Conservation (phyloP, 805 yeast species). For the Lipomyces kockii region DNA sequence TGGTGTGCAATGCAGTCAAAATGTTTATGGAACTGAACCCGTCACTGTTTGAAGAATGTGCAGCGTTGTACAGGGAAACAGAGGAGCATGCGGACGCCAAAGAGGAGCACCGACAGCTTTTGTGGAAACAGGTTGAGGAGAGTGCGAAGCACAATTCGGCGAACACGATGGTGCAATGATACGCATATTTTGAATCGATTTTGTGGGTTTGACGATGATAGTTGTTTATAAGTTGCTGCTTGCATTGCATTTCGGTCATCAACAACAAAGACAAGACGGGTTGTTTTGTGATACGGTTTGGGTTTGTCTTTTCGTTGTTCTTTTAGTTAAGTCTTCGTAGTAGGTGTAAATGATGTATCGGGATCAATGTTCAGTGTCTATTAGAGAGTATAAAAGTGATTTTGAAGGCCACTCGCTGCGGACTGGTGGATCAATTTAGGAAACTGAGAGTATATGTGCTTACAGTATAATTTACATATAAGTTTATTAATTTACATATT, state of each 20-base stretch:
- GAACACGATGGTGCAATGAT: conserved; percentile 9
- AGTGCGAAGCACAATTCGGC: conserved; percentile 47
- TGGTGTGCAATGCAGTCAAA: conserved; percentile 89
- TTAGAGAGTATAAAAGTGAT: conserved; percentile 1
- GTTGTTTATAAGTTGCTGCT: background rate
- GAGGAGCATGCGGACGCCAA: conserved; percentile 40
- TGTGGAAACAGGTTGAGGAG: conserved; percentile 65
- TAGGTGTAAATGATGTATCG: background rate
- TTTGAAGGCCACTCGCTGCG: background rate
- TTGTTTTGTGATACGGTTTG: conserved; percentile 3
- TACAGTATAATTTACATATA: background rate
- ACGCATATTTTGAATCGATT: conserved; percentile 3
- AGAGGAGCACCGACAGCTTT: conserved; percentile 59
- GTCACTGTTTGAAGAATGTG: conserved; percentile 86
- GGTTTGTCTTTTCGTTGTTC: background rate
- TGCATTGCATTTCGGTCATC: conserved; percentile 2
- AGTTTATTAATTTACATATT: background rate
- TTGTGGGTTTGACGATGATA: background rate
- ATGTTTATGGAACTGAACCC: conserved; percentile 93
- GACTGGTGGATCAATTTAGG: background rate
- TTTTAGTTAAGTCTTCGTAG: background rate
- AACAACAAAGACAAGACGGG: background rate
- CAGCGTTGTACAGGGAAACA: conserved; percentile 53
- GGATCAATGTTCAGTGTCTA: background rate
- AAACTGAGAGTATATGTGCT: background rate